These are phyloP conservation scores for Ogataea thermomethanolica DNA, from an alignment of 805 yeast species.

Conservation along the genomic window DNA sequence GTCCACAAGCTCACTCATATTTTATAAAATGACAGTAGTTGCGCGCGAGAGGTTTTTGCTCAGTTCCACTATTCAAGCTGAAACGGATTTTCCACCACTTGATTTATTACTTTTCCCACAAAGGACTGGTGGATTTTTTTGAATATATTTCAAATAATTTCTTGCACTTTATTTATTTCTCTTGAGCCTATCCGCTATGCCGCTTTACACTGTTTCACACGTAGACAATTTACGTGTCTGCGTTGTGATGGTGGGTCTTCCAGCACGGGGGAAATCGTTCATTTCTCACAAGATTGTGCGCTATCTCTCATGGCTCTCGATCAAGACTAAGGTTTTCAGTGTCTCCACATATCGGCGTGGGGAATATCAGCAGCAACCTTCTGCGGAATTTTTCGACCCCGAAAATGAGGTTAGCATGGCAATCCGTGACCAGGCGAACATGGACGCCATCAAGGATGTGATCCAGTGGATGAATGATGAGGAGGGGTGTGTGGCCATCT, in stretches of 20 bases:
- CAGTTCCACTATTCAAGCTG: too few species aligned
- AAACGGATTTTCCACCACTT: too few species aligned
- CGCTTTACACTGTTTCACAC: conserved; percentile 54
- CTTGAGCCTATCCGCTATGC: conserved; percentile 37
- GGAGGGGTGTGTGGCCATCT: conserved; percentile 83
- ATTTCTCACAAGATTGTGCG: conserved; percentile 93
- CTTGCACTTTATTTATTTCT: neutral
- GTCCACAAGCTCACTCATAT: conserved; percentile 2
- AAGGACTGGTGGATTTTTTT: neutral
- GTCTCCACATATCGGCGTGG: conserved; percentile 83
- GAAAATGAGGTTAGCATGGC: conserved; percentile 60
- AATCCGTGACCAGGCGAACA: conserved; percentile 66
- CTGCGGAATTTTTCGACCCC: conserved; percentile 77
- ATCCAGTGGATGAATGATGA: conserved; percentile 80
- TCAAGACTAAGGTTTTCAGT: conserved; percentile 81
- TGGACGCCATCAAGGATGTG: conserved; percentile 72
- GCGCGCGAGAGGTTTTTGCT: too few species aligned
- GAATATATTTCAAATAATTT: neutral
- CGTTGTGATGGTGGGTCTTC: conserved; percentile 85
- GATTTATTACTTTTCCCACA: too few species aligned
- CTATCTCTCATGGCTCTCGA: conserved; percentile 88
- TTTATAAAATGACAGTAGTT: too few species aligned
- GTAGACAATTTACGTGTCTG: conserved; percentile 75
- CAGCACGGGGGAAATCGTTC: conserved; percentile 91
- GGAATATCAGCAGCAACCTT: conserved; percentile 50